Base-by-base conservation (phyloP, 2,329 filamentous ascomycete genomes). In the Cryphonectria parasitica region DNA sequence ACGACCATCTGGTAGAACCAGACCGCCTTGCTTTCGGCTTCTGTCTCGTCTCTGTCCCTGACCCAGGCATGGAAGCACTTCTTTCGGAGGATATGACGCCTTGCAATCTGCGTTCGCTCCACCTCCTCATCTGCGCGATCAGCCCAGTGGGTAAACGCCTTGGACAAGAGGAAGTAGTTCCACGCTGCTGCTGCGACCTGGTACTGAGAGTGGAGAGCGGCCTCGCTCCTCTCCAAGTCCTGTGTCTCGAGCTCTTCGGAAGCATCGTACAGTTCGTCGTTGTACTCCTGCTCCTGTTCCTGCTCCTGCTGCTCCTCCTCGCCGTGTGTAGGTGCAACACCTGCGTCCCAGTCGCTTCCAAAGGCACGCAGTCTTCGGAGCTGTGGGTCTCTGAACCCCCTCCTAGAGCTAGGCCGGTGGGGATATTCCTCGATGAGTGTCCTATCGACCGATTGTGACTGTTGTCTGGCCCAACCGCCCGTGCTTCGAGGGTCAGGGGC, bases 51-150 rank as follows among this genome's bases (percentile, higher is more conserved):
- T 43, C 45, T 68, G 68, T 92, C 88, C 70, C 89, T 85, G 36
- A 87, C 85, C 91, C 91, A 94, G 10, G 88, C 88, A 70, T 87
- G 88, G 78, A 93, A 93, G 72, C 90, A 90, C 69, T 88, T 87
- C 17, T 87, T 88, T 69, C 90, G 85, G 68, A 96, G 81, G 71
- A 95, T 89, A 77, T 93, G 91, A 72, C 89, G 85, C 73, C 91
- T 86, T 28, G 92, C 93, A 58, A 89, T 84, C 5, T 87, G 88
- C 4, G 92, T 93, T 56, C 88, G 87, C 73, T 89, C 86, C 22
- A 89, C 83, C 76, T 93, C 88, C 19, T 92, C 89, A 7, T 85
- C 86, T 15, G 92, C 86, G 66, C 86, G 83, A 68, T 87, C 86
- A 15, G 87, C 87, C 93, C 93, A 97, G 73, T 91, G 89, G 1